Percentiles rank a stretch among this genome's conserved stretches.
phyloP scores from a whole-genome alignment of 2,329 filamentous ascomycete genomes.

The Fusarium marasasianum region DNA sequence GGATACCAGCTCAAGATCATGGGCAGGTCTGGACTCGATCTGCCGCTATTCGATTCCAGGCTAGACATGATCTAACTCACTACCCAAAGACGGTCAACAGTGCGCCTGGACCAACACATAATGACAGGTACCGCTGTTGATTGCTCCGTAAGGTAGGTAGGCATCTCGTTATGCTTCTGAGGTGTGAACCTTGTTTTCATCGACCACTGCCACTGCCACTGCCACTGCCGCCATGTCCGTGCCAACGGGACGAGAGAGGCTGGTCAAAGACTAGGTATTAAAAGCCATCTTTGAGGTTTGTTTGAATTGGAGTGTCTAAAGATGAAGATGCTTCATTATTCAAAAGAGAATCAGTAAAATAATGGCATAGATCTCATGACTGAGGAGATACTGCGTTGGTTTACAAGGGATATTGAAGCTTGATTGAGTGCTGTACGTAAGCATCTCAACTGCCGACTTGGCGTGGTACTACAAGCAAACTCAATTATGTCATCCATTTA shows the following conservation, averaged over 20 bases:
- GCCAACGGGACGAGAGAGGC: not conserved
- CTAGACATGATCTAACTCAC: not conserved
- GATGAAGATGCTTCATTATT: not conserved
- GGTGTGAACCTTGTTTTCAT: constrained; percentile 31
- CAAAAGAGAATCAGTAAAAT: not conserved
- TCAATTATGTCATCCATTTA: constrained; percentile 26
- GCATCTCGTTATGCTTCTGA: constrained; percentile 24
- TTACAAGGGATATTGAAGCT: not conserved
- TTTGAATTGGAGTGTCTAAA: not conserved
- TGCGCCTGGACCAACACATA: not conserved
- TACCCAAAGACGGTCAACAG: not conserved
- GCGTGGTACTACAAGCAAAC: not conserved
- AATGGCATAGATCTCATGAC: not conserved
- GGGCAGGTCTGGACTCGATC: not conserved
- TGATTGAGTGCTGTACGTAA: constrained; percentile 15
- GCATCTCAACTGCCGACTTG: constrained; percentile 23
- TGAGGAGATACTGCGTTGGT: too few species aligned
- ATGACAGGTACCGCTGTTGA: not conserved
- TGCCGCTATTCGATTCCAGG: not conserved
- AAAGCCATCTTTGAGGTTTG: not conserved
- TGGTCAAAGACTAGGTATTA: not conserved
- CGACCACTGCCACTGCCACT: not conserved
- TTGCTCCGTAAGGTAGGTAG: not conserved
- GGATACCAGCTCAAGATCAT: not conserved
- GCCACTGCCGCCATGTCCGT: not conserved